Conservation (phyloP, 495 filamentous ascomycete genomes). For the Diplogelasinospora grovesii region DNA sequence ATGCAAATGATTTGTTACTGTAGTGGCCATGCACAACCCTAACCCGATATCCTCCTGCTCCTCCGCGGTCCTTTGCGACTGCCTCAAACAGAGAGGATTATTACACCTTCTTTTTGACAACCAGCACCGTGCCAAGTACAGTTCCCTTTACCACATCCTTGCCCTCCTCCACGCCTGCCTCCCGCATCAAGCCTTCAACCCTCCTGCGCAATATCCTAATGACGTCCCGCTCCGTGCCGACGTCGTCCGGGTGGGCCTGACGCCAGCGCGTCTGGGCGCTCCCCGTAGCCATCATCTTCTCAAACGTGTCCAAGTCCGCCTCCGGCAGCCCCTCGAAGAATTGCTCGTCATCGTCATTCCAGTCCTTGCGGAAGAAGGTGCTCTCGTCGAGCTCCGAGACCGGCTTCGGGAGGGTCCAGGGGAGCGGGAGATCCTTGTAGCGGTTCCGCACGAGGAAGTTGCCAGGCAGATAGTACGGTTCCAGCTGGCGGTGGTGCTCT, state of each 20-base stretch:
- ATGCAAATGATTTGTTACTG: too few relatives aligned
- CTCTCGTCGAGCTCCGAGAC: constrained; percentile 35
- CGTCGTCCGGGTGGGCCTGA: constrained; percentile 32
- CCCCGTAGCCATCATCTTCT: constrained; percentile 29
- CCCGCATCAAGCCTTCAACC: constrained; percentile 8
- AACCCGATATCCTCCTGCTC: too few relatives aligned
- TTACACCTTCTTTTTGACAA: constrained; percentile 13
- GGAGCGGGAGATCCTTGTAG: constrained; percentile 42
- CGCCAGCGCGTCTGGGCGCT: constrained; percentile 46
- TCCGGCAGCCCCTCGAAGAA: constrained; percentile 18
- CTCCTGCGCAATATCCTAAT: constrained; percentile 8
- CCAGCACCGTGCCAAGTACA: constrained; percentile 3
- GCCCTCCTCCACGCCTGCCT: constrained; percentile 10
- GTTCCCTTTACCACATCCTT: constrained; percentile 3
- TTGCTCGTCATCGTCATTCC: constrained; percentile 17
- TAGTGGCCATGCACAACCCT: too few relatives aligned
- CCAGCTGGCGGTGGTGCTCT: constrained; percentile 16
- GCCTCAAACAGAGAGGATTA: too few relatives aligned
- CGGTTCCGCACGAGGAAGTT: constrained; percentile 29
- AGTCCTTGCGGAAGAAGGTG: constrained; percentile 36
- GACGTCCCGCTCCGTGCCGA: constrained; percentile 18
- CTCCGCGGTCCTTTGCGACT: too few relatives aligned
- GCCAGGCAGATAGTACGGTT: constrained; percentile 29
- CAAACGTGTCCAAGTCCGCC: constrained; percentile 14
- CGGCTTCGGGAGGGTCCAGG: constrained; percentile 38